Conservation (phyloP, 305 asterid genomes). For the Nicotiana rustica region DNA sequence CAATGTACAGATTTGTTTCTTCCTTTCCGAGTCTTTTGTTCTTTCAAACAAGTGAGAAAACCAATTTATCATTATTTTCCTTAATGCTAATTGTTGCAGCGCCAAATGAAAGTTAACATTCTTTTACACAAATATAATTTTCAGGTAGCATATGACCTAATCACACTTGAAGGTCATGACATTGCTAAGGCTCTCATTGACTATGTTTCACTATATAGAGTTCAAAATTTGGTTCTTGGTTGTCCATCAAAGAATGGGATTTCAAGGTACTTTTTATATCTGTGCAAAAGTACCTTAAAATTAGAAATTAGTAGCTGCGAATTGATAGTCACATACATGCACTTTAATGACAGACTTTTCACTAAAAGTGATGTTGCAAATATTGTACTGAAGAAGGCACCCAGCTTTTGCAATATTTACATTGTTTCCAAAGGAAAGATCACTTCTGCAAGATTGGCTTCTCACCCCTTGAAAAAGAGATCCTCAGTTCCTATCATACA, state of each 20-base stretch:
- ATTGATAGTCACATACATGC: not conserved
- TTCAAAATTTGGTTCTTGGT: conserved; percentile 38
- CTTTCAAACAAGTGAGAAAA: conserved; percentile 36
- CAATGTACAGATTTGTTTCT: conserved; percentile 37
- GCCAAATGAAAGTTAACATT: not conserved
- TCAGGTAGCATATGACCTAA: conserved; percentile 37
- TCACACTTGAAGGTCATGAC: conserved; percentile 36
- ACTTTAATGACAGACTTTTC: conserved; percentile 31
- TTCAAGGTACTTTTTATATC: conserved; percentile 13
- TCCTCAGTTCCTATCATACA: not conserved
- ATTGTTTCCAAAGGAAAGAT: conserved; percentile 35
- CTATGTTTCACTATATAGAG: conserved; percentile 32
- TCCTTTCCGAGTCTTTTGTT: conserved; percentile 35
- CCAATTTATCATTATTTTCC: not conserved
- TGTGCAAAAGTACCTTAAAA: conserved; percentile 9
- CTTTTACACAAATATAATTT: not conserved
- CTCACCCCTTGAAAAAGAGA: conserved; percentile 32
- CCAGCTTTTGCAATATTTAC: conserved; percentile 34
- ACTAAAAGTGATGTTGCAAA: conserved; percentile 34
- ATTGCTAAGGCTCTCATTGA: conserved; percentile 36
- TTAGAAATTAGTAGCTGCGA: not conserved
- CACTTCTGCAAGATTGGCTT: conserved; percentile 27
- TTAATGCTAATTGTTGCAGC: not conserved
- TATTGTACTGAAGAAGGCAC: conserved; percentile 35
- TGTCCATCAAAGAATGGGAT: conserved; percentile 36